A percentile compares a stretch with the other conserved stretches of the same genome.
These are phyloP conservation scores for Russula virescens DNA, from an alignment of 768 basidiomycete genomes.

Conservation along the genomic window DNA sequence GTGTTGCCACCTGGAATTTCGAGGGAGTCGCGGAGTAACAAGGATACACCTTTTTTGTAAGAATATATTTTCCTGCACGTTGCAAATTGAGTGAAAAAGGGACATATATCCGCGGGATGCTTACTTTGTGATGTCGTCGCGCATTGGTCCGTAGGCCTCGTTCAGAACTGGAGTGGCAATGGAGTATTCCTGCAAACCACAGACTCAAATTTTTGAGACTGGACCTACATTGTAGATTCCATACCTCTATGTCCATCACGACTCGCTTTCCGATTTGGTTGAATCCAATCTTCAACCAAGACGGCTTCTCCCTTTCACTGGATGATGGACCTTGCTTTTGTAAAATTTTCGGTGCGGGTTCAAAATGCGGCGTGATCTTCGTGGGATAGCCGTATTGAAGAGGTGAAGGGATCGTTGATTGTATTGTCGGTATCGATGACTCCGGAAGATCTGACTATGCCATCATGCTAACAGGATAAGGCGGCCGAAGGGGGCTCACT, in stretches of 20 bases:
- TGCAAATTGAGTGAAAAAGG: neutral
- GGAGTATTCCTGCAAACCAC: constrained; percentile 66
- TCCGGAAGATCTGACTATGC: constrained; percentile 45
- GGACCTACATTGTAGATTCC: too few species aligned
- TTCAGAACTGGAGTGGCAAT: constrained; percentile 84
- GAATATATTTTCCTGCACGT: too few species aligned
- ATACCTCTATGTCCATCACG: too few species aligned
- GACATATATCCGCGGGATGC: constrained; percentile 28
- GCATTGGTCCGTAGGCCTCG: constrained; percentile 49
- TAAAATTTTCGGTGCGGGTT: constrained; percentile 51
- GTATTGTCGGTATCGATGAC: constrained; percentile 55
- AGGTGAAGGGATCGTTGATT: constrained; percentile 72
- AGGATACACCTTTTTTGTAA: constrained; percentile 80
- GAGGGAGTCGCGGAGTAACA: constrained; percentile 85
- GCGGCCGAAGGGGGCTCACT: too few species aligned
- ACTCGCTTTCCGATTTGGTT: too few species aligned
- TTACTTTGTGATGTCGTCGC: constrained; percentile 65
- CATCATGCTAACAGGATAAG: too few species aligned
- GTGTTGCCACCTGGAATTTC: constrained; percentile 31
- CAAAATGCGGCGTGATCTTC: too few species aligned
- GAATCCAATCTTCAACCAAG: constrained; percentile 86
- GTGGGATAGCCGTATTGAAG: constrained; percentile 91
- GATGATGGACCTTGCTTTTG: constrained; percentile 26
- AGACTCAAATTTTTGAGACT: too few species aligned
- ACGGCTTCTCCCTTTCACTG: constrained; percentile 36